These are phyloP conservation scores for Castanea mollissima DNA, from an alignment of 306 rosid species.

Conservation along the genomic window DNA sequence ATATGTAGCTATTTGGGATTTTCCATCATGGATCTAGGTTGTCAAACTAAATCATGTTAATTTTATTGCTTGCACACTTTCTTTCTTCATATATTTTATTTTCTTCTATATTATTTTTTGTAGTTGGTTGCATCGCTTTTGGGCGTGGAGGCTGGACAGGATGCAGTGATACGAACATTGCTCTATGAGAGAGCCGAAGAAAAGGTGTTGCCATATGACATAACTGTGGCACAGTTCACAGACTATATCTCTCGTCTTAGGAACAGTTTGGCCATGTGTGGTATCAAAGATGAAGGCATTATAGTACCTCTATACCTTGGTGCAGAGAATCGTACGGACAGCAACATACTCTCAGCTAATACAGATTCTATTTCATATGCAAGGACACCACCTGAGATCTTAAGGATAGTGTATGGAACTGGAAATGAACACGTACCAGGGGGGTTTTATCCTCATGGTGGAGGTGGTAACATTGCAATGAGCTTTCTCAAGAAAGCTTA, in stretches of 20 bases:
- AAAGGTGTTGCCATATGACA: constrained; percentile 16
- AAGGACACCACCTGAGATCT: constrained; percentile 16
- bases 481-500: neutral
- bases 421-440: constrained; percentile 22
- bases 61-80: too few relatives aligned
- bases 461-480: constrained; percentile 22
- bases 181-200: constrained; percentile 2
- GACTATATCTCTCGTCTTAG: neutral
- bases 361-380: constrained; percentile 17
- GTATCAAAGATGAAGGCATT: constrained; percentile 33
- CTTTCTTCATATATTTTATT: too few relatives aligned
- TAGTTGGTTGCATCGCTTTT: constrained; percentile 25
- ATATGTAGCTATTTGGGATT: too few relatives aligned
- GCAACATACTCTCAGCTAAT: constrained; percentile 26
- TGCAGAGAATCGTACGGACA: constrained; percentile 22
- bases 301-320: constrained; percentile 16
- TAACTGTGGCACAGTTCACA: constrained; percentile 30
- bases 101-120: too few relatives aligned
- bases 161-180: constrained; percentile 20
- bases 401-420: constrained; percentile 17
- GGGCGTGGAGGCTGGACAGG: constrained; percentile 29
- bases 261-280: constrained; percentile 25
- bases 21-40: too few relatives aligned
- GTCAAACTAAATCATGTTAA: too few relatives aligned
- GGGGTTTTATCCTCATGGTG: constrained; percentile 28